Percentiles rank a stretch among this genome's conserved stretches.
Conservation (phyloP, 306 rosid species). For the Myrica gale region DNA sequence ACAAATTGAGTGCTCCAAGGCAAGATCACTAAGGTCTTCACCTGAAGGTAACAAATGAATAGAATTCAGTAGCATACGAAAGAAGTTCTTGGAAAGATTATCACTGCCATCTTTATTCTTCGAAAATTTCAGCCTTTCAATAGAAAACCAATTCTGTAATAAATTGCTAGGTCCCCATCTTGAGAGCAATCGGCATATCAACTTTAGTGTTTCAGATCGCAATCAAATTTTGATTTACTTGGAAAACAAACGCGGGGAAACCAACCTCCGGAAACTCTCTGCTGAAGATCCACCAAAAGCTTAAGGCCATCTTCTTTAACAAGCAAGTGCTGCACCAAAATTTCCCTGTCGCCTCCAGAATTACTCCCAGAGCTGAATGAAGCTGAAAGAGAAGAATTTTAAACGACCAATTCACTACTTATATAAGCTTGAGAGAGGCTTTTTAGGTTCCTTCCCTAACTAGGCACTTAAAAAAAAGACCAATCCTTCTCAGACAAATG, state of each 20-base stretch:
- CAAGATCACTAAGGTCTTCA: conserved; percentile 94
- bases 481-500: background rate
- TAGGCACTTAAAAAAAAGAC: background rate
- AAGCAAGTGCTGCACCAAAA: conserved; percentile 90
- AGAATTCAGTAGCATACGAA: conserved; percentile 5
- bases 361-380: conserved; percentile 48
- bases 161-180: background rate
- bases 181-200: background rate
- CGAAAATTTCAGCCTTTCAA: background rate
- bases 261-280: conserved; percentile 61
- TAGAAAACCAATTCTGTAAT: background rate
- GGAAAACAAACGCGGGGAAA: background rate
- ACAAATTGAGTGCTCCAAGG: conserved; percentile 69
- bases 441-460: background rate
- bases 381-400: conserved; percentile 46
- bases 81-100: background rate
- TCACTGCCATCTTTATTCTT: conserved; percentile 15
- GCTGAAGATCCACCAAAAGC: conserved; percentile 69
- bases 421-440: background rate
- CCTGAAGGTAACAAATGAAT: conserved; percentile 47
- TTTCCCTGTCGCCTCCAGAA: conserved; percentile 57
- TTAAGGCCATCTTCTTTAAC: conserved; percentile 72
- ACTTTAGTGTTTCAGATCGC: background rate
- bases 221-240: background rate
- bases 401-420: background rate